Evolutionary conservation across 2,329 filamentous ascomycete genomes (phyloP).

Genomic region (Sphaerulina populicola): DNA sequence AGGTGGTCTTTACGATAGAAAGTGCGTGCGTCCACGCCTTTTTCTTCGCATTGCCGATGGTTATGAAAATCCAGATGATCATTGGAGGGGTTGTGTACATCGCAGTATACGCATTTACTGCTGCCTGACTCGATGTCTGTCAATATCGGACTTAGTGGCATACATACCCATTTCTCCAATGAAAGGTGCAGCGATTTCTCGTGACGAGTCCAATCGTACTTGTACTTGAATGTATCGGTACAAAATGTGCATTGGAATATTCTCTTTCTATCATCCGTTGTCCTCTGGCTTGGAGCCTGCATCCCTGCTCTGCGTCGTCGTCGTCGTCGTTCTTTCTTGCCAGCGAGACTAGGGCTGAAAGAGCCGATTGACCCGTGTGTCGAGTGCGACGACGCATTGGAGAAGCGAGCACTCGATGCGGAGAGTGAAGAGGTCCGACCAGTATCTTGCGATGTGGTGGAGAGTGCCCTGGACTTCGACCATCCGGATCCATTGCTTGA

Average conservation of each 20-base stretch:
- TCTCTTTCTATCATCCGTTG: constrained; percentile 35
- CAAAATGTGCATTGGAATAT: constrained; percentile 54
- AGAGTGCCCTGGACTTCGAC: constrained; percentile 43
- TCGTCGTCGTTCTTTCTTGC: constrained; percentile 50
- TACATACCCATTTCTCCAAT: constrained; percentile 58
- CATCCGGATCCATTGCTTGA: constrained; percentile 46
- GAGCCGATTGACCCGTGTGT: constrained; percentile 48
- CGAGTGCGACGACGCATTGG: constrained; percentile 49
- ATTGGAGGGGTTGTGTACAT: constrained; percentile 44
- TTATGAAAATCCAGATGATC: constrained; percentile 55
- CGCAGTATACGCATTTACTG: constrained; percentile 53
- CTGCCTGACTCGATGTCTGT: constrained; percentile 49
- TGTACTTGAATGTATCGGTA: constrained; percentile 48
- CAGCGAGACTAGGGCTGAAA: constrained; percentile 40
- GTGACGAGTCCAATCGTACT: constrained; percentile 57
- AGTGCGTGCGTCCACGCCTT: constrained; percentile 53
- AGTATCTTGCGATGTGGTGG: constrained; percentile 43
- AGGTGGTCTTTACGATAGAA: constrained; percentile 58
- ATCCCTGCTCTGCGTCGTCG: constrained; percentile 35
- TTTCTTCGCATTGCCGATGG: constrained; percentile 57
- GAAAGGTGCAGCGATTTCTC: constrained; percentile 56
- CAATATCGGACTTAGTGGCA: constrained; percentile 51
- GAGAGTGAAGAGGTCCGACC: constrained; percentile 24
- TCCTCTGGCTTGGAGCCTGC: constrained; percentile 19
- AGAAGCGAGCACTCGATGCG: constrained; percentile 44